Evolutionary conservation across 2,329 filamentous ascomycete genomes (phyloP), one percentile per base, ranked within the genome.

Genomic region (Diplodia corticola): DNA sequence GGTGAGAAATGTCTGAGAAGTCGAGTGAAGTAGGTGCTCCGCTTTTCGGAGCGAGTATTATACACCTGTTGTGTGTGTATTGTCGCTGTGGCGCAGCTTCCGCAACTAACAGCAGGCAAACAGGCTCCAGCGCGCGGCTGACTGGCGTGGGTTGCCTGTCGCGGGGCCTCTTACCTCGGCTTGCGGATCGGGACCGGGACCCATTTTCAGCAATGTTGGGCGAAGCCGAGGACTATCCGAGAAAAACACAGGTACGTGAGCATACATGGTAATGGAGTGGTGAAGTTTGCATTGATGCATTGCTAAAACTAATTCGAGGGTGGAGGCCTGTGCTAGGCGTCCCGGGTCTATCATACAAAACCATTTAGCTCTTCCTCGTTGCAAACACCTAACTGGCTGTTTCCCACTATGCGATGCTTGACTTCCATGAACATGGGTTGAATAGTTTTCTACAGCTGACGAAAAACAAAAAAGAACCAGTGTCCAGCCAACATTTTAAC

Each of bases 101-200:
- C 12, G 17, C 17, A 20, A 10, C 7, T 20, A 4, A 44, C 3
- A 9, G 7, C 12, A 20, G n/a, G n/a, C n/a, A n/a, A n/a, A n/a
- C n/a, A n/a, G n/a, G n/a, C n/a, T n/a, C n/a, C n/a, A n/a, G n/a
- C n/a, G n/a, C n/a, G n/a, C n/a, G n/a, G n/a, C n/a, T n/a, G n/a
- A n/a, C n/a, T n/a, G n/a, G n/a, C n/a, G n/a, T n/a, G n/a, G n/a
- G 40, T n/a, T n/a, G 40, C 40, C 40, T 44, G 40, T n/a, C 12
- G 40, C 17, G 40, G 40, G n/a, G 40, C n/a, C n/a, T n/a, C 9
- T 26, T 46, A 60, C 55, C 55, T 60, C 55, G 55, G 55, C 55
- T 30, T 5, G 24, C n/a, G 37, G 17, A 13, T 60, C 40, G 22
- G 12, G 20, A 6, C 40, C 40, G 22, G 12, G 20, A 6, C 40